Percentiles rank a stretch among this genome's conserved stretches.
These are phyloP conservation scores for Geoglossum cookeanum DNA, from an alignment of 2,329 filamentous ascomycete genomes.

Conservation along the genomic window DNA sequence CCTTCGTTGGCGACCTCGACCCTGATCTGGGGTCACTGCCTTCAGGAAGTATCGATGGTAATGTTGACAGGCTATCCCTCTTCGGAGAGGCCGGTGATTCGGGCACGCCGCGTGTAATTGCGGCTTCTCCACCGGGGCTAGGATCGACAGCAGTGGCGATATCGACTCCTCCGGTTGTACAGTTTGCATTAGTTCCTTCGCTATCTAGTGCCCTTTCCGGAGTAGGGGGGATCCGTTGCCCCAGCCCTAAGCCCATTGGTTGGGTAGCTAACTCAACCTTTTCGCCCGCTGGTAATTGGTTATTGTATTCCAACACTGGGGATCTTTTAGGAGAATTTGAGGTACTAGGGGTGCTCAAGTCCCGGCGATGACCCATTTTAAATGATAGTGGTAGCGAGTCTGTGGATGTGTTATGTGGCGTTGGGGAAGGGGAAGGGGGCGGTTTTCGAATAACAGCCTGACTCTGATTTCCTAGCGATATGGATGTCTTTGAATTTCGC, in stretches of 20 bases:
- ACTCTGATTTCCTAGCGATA: slow-evolving; percentile 6
- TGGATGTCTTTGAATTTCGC: background rate
- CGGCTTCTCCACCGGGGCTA: background rate
- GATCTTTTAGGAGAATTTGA: slow-evolving; percentile 42
- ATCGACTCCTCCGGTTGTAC: background rate
- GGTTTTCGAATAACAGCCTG: slow-evolving; percentile 18
- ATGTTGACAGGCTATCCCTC: slow-evolving; percentile 3
- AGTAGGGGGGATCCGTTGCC: background rate
- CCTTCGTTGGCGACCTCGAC: slow-evolving; percentile 25
- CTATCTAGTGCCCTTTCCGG: background rate
- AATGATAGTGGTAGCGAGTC: slow-evolving; percentile 22
- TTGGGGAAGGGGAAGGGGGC: slow-evolving; percentile 21
- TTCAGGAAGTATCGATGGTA: background rate
- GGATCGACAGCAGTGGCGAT: background rate
- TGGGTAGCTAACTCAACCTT: slow-evolving; percentile 23
- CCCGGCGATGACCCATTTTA: slow-evolving; percentile 34
- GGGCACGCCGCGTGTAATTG: background rate
- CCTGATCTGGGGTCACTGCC: slow-evolving; percentile 14
- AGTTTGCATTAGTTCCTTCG: background rate
- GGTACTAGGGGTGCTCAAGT: slow-evolving; percentile 37
- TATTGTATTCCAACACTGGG: slow-evolving; percentile 30
- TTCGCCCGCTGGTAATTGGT: slow-evolving; percentile 21
- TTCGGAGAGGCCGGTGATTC: background rate
- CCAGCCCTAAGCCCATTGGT: background rate
- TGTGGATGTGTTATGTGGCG: slow-evolving; percentile 19